phyloP scores from a whole-genome alignment of 2,329 filamentous ascomycete species.

The Xylariaceae sp. region DNA sequence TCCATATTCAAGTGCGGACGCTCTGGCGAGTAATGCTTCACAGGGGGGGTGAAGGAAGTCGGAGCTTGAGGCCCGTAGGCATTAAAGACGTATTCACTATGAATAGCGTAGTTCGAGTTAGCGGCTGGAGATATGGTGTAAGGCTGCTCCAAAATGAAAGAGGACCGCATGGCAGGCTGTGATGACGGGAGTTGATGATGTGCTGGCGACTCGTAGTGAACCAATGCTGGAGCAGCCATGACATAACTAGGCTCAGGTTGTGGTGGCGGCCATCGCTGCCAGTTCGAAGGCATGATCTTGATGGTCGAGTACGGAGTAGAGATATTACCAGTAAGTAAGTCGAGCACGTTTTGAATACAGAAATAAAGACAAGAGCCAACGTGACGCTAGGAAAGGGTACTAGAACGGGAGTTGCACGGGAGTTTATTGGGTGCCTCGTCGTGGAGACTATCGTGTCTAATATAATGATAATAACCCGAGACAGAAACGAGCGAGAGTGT shows the following conservation, averaged over 20 bases:
- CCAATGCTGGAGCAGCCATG: conserved; percentile 43
- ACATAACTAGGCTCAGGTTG: conserved; percentile 40
- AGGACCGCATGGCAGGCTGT: conserved; percentile 41
- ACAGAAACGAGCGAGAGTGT: conserved; percentile 13
- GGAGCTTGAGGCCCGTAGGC: conserved; percentile 7
- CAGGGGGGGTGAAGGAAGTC: conserved; percentile 5
- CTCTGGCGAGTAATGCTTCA: conserved; percentile 13
- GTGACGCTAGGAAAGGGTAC: background rate
- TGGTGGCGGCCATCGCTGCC: conserved; percentile 54
- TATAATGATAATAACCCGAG: conserved; percentile 14
- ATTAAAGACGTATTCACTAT: conserved; percentile 14
- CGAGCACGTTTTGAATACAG: background rate
- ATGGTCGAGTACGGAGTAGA: background rate
- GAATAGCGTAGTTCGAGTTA: conserved; percentile 11
- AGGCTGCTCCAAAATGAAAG: conserved; percentile 43
- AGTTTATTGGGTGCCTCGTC: too few relatives aligned
- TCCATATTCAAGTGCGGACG: conserved; percentile 11
- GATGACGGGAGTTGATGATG: conserved; percentile 36
- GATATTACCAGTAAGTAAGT: background rate
- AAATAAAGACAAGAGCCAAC: background rate
- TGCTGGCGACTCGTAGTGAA: conserved; percentile 47
- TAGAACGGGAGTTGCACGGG: conserved; percentile 9
- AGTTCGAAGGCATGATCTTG: conserved; percentile 30
- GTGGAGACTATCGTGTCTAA: too few relatives aligned
- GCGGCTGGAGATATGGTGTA: conserved; percentile 41